phyloP scores from a whole-genome alignment of 495 filamentous ascomycete species.

The Pseudoneurospora amorphoporcata region DNA sequence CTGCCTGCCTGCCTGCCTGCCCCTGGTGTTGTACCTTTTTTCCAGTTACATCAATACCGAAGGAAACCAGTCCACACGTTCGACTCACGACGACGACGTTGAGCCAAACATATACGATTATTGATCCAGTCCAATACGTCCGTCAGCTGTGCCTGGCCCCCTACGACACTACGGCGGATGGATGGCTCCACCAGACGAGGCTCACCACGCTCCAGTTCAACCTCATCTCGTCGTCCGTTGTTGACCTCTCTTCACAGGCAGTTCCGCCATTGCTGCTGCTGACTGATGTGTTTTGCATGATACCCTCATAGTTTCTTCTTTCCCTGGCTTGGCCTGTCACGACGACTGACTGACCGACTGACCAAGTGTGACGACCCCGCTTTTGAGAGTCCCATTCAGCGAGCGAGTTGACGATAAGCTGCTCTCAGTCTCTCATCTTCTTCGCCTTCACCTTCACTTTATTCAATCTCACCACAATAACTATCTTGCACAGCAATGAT shows the following conservation, averaged over 20 bases:
- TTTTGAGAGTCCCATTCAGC: background rate
- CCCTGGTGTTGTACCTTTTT: background rate
- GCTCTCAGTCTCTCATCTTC: background rate
- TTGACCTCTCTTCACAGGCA: background rate
- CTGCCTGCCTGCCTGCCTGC: background rate
- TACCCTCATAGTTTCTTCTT: background rate
- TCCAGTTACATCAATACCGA: background rate
- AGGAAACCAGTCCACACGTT: background rate
- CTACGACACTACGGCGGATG: background rate
- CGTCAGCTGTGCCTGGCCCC: background rate
- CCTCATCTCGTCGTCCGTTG: background rate
- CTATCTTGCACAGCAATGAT: background rate
- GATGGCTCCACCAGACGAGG: background rate
- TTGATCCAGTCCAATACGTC: background rate
- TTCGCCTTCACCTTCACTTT: background rate
- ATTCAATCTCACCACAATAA: background rate
- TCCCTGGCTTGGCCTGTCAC: background rate
- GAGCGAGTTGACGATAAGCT: background rate
- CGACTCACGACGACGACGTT: background rate
- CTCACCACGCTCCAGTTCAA: background rate
- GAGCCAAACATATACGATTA: background rate
- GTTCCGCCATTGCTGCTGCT: background rate
- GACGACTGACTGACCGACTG: background rate
- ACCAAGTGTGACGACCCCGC: background rate
- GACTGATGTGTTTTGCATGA: background rate